These are phyloP conservation scores for Lentinula lateritia DNA, from an alignment of 768 basidiomycete genomes.

Conservation along the genomic window DNA sequence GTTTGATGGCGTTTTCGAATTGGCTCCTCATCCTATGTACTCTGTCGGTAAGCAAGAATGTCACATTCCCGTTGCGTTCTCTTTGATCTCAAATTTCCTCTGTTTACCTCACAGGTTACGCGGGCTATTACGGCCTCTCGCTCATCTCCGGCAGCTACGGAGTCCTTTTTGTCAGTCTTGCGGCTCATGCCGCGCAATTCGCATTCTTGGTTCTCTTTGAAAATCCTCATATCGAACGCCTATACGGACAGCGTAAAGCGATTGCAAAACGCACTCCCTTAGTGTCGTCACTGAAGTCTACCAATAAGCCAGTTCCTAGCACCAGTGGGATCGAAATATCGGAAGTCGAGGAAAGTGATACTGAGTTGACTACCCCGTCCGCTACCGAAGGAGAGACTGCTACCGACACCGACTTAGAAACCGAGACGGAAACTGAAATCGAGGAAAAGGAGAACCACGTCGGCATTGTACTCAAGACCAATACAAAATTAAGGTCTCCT, in stretches of 20 bases:
- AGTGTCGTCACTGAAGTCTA: slow-evolving; percentile 8
- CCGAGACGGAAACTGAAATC: slow-evolving; percentile 50
- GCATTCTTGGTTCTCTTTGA: slow-evolving; percentile 94
- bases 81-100: neutral
- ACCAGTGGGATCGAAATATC: slow-evolving; percentile 6
- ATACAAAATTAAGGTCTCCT: neutral
- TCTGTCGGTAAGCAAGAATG: slow-evolving; percentile 53
- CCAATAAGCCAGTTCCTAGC: slow-evolving; percentile 1
- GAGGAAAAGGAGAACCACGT: slow-evolving; percentile 20
- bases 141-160: slow-evolving; percentile 85
- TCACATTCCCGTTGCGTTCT: slow-evolving; percentile 1
- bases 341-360: slow-evolving; percentile 12
- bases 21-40: slow-evolving; percentile 95
- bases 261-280: slow-evolving; percentile 79
- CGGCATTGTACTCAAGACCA: neutral
- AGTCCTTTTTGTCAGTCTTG: slow-evolving; percentile 90
- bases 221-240: slow-evolving; percentile 94
- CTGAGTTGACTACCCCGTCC: slow-evolving; percentile 48
- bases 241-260: slow-evolving; percentile 89
- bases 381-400: slow-evolving; percentile 70
- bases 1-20: slow-evolving; percentile 97
- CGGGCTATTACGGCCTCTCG: slow-evolving; percentile 96
- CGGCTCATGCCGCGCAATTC: slow-evolving; percentile 93
- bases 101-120: slow-evolving; percentile 54
- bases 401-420: slow-evolving; percentile 66